phyloP scores from a whole-genome alignment of 176 grass and related monocot species.

The Miscanthus lutarioriparius region DNA sequence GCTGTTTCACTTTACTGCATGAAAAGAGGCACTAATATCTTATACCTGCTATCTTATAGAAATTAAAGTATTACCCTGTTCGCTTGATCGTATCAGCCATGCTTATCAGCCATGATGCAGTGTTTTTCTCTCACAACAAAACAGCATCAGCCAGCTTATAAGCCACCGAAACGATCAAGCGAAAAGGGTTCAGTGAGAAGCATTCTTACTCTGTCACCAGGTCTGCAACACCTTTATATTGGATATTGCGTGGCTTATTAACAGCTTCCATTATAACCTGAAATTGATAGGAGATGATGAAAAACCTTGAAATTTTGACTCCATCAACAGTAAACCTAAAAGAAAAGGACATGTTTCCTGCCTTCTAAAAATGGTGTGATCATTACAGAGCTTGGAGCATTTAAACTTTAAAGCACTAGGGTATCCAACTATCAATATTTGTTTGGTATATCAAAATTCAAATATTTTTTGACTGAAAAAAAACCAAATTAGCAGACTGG shows the following conservation, averaged over 20 bases:
- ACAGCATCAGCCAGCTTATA: too few relatives aligned
- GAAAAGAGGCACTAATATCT: background rate
- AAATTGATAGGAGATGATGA: background rate
- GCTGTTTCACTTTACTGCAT: background rate
- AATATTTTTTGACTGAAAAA: background rate
- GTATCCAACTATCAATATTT: background rate
- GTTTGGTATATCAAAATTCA: background rate
- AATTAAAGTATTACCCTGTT: too few relatives aligned
- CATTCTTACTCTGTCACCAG: conserved; percentile 94
- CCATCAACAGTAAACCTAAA: background rate
- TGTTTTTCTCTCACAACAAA: too few relatives aligned
- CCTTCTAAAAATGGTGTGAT: background rate
- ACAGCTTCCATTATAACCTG: conserved; percentile 98
- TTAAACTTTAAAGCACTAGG: background rate
- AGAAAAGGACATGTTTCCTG: conserved; percentile 5
- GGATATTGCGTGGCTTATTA: conserved; percentile 87
- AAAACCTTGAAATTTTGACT: conserved; percentile 1
- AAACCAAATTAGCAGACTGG: background rate
- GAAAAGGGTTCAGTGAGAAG: too few relatives aligned
- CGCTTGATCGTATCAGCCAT: too few relatives aligned
- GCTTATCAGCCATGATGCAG: too few relatives aligned
- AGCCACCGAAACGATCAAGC: too few relatives aligned
- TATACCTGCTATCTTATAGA: conserved; percentile 4
- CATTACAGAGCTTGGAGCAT: background rate
- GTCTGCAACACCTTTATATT: conserved; percentile 86